Percentiles rank a stretch among this genome's conserved stretches.
Conservation (phyloP, 1,284 basidiomycete species). For the Sanguinoderma infundibulare region DNA sequence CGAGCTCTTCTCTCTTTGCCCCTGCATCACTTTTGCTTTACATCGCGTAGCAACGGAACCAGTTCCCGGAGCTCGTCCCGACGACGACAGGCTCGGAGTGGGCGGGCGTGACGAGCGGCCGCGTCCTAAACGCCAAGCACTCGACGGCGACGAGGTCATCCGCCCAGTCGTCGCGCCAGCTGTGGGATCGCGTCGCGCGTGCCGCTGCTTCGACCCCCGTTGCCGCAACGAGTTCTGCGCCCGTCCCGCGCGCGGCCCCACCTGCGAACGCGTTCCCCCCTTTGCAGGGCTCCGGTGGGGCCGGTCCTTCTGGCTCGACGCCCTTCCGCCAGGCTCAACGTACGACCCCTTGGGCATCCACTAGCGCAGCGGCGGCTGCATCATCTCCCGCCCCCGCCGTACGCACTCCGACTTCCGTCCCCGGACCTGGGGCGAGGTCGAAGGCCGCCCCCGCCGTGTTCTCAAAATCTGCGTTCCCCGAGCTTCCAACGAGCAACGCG, state of each 20-base stretch:
- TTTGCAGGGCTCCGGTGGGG: constrained; percentile 32
- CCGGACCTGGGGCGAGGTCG: constrained; percentile 33
- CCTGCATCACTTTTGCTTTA: constrained; percentile 1
- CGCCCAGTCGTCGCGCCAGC: constrained; percentile 61
- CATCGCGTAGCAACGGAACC: constrained; percentile 68
- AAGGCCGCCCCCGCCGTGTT: constrained; percentile 47
- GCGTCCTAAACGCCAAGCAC: constrained; percentile 84
- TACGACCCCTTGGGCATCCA: constrained; percentile 61
- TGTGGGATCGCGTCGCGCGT: constrained; percentile 89
- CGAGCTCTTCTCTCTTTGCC: not conserved
- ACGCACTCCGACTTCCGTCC: constrained; percentile 33
- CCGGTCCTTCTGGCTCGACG: constrained; percentile 34
- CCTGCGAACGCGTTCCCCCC: constrained; percentile 51
- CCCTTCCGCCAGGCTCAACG: constrained; percentile 50
- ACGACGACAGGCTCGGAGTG: constrained; percentile 66
- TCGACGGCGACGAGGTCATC: constrained; percentile 64
- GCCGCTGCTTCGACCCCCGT: constrained; percentile 65
- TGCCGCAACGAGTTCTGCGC: constrained; percentile 33
- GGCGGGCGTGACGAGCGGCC: constrained; percentile 79
- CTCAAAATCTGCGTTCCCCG: constrained; percentile 71
- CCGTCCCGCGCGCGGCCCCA: constrained; percentile 27
- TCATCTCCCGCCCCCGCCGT: constrained; percentile 19
- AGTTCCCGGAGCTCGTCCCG: constrained; percentile 82
- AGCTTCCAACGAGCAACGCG: constrained; percentile 54
- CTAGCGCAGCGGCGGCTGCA: constrained; percentile 21